Evolutionary conservation across 75 land plant species (phyloP), one percentile per base, ranked within the genome.

Genomic region (Sequoiadendron giganteum): DNA sequence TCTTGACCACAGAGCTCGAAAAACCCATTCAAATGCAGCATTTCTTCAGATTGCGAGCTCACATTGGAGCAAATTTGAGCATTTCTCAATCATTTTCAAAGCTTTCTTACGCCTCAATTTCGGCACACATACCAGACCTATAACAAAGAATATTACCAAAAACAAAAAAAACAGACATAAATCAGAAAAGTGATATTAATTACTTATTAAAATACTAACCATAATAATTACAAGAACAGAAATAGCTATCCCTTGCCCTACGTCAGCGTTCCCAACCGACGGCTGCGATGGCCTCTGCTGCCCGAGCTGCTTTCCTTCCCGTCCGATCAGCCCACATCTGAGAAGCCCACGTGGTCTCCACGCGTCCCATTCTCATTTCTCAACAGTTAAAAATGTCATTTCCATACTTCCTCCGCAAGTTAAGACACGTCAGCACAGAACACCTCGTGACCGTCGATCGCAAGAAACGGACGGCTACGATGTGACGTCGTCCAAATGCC

Each of bases 181-280:
- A 82, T 45, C 84, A 3, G 48, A 82, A 80, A 45, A 25, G n/a
- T 82, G 48, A 82, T 47, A 25, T 47, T n/a, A 43, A 82, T 45
- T 82, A 82, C 25, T 61, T 25, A 58, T 58, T 58, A 81, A 40
- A 81, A 81, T 72, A 72, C 8, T 72, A 73, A 30, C 32, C 32
- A 79, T 79, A 77, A 77, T 81, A 81, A 81, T 82, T 82, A 45
- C 84, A 47, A 45, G 32, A 82, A 82, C 48, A 45, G 84, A 42
- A 82, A 82, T 28, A 13, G 49, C 32, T 28, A 82, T 82, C 84
- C 84, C 84, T 45, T 42, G 49, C 49, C 84, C 84, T 82, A 45
- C 84, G 84, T 82, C 84, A 82, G 84, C 84, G 48, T 10, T 48
- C 2, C 1, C 52, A 82, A n/a, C 52, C 13, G 48, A 82, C 84